Evolutionary conservation across 768 basidiomycete species (phyloP).

Genomic region (Russula emetica): DNA sequence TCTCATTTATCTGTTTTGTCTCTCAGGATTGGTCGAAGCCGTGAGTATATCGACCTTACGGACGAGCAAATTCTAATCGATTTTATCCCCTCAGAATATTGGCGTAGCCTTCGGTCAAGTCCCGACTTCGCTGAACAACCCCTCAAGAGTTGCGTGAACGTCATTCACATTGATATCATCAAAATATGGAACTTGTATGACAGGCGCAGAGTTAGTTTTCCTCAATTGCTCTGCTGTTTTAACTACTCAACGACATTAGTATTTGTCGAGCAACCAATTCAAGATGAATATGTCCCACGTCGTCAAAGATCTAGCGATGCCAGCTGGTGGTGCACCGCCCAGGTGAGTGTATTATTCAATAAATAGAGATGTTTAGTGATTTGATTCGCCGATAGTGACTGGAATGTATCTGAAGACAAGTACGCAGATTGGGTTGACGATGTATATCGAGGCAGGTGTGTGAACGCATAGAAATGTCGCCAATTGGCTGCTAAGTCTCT

Average conservation of each 20-base stretch:
- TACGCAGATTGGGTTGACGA: background rate
- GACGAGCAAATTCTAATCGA: background rate
- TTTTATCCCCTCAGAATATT: background rate
- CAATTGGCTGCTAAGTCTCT: background rate
- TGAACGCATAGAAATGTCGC: too few relatives aligned
- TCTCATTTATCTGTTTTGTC: background rate
- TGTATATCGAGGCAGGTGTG: slow-evolving; percentile 4
- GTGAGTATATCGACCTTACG: background rate
- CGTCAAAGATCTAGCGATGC: slow-evolving; percentile 1
- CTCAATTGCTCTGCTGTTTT: background rate
- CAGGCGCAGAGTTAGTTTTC: background rate
- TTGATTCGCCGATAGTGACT: background rate
- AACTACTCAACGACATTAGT: background rate
- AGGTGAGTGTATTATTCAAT: background rate
- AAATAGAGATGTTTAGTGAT: background rate
- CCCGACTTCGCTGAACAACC: slow-evolving; percentile 39
- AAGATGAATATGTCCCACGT: slow-evolving; percentile 11
- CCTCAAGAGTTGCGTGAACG: slow-evolving; percentile 57
- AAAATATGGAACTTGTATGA: slow-evolving; percentile 8
- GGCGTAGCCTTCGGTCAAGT: slow-evolving; percentile 6
- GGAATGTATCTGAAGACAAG: background rate
- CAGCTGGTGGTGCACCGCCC: too few relatives aligned
- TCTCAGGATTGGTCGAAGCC: slow-evolving; percentile 1
- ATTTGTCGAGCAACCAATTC: background rate
- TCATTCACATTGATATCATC: slow-evolving; percentile 6